Conservation (phyloP, 73 alveolate species). For the Stentor coeruleus region DNA sequence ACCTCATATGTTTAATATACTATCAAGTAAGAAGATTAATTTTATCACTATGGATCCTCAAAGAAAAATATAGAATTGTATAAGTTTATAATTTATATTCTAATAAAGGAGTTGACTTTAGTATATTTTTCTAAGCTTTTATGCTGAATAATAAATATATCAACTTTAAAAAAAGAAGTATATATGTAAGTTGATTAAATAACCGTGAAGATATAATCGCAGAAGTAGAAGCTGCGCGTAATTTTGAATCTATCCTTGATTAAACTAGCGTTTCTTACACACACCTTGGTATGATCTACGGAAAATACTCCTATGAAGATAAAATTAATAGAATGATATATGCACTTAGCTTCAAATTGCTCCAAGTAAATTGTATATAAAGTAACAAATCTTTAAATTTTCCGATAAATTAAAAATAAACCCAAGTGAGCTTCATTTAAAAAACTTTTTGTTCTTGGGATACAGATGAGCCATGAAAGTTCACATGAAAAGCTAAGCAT, state of each 20-base stretch:
- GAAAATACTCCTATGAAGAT: constrained; percentile 1
- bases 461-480: not conserved
- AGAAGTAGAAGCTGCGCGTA: not conserved
- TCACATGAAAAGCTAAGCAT: not conserved
- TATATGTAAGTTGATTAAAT: not conserved
- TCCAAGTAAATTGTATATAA: not conserved
- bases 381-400: not conserved
- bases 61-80: too few relatives aligned
- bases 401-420: not conserved
- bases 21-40: too few relatives aligned
- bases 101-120: too few relatives aligned
- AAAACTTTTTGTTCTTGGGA: not conserved
- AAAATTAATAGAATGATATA: not conserved
- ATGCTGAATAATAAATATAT: too few relatives aligned
- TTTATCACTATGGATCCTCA: too few relatives aligned
- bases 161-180: too few relatives aligned
- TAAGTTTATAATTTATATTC: too few relatives aligned
- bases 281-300: not conserved
- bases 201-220: not conserved
- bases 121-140: too few relatives aligned
- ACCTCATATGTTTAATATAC: too few relatives aligned
- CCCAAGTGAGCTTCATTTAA: not conserved
- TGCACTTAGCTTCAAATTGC: not conserved
- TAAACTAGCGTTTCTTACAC: not conserved
- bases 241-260: not conserved